Evolutionary conservation across 2,329 filamentous ascomycete species (phyloP).

Genomic region (Ophiostoma perfectum): DNA sequence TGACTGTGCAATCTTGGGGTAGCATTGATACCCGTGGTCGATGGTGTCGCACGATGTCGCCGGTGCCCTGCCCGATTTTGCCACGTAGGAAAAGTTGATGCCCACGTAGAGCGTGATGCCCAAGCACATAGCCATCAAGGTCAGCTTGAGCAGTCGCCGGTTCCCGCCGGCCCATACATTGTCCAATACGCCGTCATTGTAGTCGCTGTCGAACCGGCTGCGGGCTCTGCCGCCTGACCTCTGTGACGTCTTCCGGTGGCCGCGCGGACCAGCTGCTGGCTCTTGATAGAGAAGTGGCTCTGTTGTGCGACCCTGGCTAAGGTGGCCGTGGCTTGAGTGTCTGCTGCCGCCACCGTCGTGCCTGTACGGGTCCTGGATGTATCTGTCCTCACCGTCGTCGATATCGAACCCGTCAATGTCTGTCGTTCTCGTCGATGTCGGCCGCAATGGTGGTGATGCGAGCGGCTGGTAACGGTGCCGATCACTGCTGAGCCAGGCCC

Average conservation of each 20-base stretch:
- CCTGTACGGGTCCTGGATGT: constrained; percentile 4
- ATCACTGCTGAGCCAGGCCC: constrained; percentile 11
- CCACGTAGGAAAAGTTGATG: constrained; percentile 12
- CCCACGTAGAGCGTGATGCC: constrained; percentile 28
- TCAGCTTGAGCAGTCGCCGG: constrained; percentile 27
- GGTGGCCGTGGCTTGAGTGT: not conserved
- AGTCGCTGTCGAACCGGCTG: constrained; percentile 9
- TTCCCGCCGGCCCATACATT: constrained; percentile 23
- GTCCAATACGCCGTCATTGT: constrained; percentile 16
- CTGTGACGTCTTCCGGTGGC: not conserved
- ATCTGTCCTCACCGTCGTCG: constrained; percentile 17
- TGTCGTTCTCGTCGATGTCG: not conserved
- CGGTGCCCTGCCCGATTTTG: not conserved
- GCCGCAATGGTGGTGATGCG: not conserved
- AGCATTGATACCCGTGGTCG: constrained; percentile 57
- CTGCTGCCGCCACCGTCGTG: constrained; percentile 7
- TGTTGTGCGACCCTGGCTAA: not conserved
- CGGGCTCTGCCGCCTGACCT: not conserved
- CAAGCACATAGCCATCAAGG: constrained; percentile 27
- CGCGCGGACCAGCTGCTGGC: not conserved
- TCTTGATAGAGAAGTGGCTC: constrained; percentile 17
- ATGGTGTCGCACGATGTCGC: constrained; percentile 46
- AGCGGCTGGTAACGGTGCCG: constrained; percentile 17
- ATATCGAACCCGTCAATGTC: constrained; percentile 5
- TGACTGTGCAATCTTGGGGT: constrained; percentile 54